phyloP scores from a whole-genome alignment of 164 flowering plant species.

The Aristolochia californica region DNA sequence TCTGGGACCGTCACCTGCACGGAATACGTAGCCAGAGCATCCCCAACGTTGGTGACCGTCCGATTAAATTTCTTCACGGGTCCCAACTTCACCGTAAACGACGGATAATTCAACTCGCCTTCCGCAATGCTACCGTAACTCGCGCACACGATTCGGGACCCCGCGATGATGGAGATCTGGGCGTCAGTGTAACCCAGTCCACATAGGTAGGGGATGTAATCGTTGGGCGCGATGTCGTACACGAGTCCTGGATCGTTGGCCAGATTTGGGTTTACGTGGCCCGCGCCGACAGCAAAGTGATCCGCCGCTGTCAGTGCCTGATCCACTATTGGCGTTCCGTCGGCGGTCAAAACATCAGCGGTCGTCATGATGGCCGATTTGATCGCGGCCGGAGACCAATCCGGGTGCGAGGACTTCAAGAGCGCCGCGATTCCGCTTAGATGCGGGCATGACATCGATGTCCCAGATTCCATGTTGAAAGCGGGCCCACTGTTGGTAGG shows the following conservation, averaged over 20 bases:
- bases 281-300: slow-evolving; percentile 56
- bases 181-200: slow-evolving; percentile 40
- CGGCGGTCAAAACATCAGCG: slow-evolving; percentile 12
- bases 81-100: slow-evolving; percentile 34
- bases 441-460: slow-evolving; percentile 78
- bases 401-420: slow-evolving; percentile 57
- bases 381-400: slow-evolving; percentile 69
- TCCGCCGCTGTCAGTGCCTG: slow-evolving; percentile 29
- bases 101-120: slow-evolving; percentile 60
- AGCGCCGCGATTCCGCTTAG: slow-evolving; percentile 73
- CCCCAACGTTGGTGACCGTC: slow-evolving; percentile 67
- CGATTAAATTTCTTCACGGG: slow-evolving; percentile 34
- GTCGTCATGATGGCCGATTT: slow-evolving; percentile 79
- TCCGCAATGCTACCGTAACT: slow-evolving; percentile 28
- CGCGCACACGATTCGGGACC: slow-evolving; percentile 33
- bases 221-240: slow-evolving; percentile 37
- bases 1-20: slow-evolving; percentile 24
- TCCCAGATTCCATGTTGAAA: slow-evolving; percentile 60
- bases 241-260: slow-evolving; percentile 78
- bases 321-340: not conserved
- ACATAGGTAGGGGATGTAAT: slow-evolving; percentile 53
- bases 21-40: slow-evolving; percentile 33
- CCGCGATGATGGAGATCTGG: slow-evolving; percentile 47
- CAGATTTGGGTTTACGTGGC: slow-evolving; percentile 38
- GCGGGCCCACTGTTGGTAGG: slow-evolving; percentile 27